phyloP scores from a whole-genome alignment of 2,329 filamentous ascomycete species.

The Colletotrichum gigasporum region DNA sequence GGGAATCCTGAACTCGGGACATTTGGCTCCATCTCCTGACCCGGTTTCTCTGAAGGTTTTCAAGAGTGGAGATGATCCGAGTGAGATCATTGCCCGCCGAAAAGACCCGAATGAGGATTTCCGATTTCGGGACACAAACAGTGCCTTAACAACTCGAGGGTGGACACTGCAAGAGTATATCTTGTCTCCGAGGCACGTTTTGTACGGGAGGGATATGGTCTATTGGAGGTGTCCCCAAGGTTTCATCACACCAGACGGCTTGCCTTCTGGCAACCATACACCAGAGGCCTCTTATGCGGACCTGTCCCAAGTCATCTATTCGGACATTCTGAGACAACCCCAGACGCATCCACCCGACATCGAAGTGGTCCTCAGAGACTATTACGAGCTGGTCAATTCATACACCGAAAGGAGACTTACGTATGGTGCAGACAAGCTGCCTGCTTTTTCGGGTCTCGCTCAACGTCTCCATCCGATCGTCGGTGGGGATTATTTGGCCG shows the following conservation, averaged over 20 bases:
- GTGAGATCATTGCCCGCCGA: not conserved
- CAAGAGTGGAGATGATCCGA: not conserved
- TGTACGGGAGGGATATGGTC: not conserved
- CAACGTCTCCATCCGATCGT: not conserved
- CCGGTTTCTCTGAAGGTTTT: not conserved
- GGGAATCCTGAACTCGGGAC: not conserved
- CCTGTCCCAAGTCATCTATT: not conserved
- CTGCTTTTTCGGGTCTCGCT: not conserved
- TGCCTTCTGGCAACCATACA: not conserved
- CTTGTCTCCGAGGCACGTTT: not conserved
- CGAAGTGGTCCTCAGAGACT: not conserved
- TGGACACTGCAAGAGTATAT: constrained; percentile 16
- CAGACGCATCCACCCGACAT: not conserved
- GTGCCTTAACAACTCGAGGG: not conserved
- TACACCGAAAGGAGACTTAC: not conserved
- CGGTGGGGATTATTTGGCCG: not conserved
- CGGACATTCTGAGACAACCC: not conserved
- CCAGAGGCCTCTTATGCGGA: not conserved
- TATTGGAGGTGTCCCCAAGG: constrained; percentile 11
- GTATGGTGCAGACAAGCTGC: not conserved
- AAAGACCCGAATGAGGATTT: not conserved
- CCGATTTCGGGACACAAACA: not conserved
- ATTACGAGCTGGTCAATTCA: not conserved
- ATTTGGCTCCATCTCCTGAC: no score
- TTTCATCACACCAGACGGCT: not conserved